These are phyloP conservation scores for Dentipellis sp. DNA, from an alignment of 768 basidiomycete genomes.

Conservation along the genomic window DNA sequence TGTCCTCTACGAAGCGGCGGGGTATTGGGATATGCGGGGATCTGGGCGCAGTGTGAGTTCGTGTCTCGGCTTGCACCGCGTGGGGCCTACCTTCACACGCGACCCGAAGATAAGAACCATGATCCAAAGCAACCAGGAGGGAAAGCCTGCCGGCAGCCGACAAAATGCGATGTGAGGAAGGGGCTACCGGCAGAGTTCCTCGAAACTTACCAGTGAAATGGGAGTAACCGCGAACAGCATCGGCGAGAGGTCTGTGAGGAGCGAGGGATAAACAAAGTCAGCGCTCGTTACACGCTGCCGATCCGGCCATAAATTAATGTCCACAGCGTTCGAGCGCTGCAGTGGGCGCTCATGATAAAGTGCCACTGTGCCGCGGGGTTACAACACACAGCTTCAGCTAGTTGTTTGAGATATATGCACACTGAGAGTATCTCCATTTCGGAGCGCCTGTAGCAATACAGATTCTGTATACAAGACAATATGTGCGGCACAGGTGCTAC, in stretches of 20 bases:
- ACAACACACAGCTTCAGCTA: too few relatives aligned
- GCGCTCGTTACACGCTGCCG: too few relatives aligned
- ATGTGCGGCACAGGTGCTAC: not conserved
- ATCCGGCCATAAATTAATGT: too few relatives aligned
- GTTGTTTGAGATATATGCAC: too few relatives aligned
- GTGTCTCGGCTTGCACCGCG: not conserved
- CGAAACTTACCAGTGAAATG: slow-evolving; percentile 2
- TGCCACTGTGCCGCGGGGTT: too few relatives aligned
- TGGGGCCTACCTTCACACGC: slow-evolving; percentile 2
- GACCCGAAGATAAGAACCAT: slow-evolving; percentile 5
- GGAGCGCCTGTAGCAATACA: too few relatives aligned
- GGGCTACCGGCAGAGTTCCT: not conserved
- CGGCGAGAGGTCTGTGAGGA: slow-evolving; percentile 3
- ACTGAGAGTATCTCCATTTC: too few relatives aligned
- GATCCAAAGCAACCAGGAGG: slow-evolving; percentile 8
- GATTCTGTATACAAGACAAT: too few relatives aligned
- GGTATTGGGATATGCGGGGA: slow-evolving; percentile 8
- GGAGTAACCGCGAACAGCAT: slow-evolving; percentile 8
- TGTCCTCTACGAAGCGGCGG: slow-evolving; percentile 3
- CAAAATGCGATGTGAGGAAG: not conserved
- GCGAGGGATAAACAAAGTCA: not conserved
- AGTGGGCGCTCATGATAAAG: too few relatives aligned
- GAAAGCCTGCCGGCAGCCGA: not conserved
- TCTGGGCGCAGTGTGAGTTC: not conserved
- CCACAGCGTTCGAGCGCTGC: too few relatives aligned